phyloP scores from a whole-genome alignment of 345 rosid genomes.

The Hibiscus syriacus region DNA sequence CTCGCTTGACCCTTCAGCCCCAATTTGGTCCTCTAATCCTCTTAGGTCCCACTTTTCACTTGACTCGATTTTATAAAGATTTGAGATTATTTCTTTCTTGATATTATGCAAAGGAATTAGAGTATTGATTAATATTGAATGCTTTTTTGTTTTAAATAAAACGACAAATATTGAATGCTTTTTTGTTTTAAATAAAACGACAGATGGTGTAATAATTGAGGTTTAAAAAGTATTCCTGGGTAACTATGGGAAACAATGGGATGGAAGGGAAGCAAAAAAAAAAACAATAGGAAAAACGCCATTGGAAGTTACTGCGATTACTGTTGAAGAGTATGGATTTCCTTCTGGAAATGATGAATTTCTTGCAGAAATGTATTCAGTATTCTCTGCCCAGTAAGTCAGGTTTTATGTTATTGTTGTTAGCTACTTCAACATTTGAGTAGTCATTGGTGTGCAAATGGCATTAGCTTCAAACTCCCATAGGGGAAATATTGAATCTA shows the following conservation, averaged over 20 bases:
- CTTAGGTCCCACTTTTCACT: no score
- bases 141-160: no score
- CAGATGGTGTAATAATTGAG: slow-evolving; percentile 59
- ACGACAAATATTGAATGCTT: neutral
- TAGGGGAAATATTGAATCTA: slow-evolving; percentile 52
- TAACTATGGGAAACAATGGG: no score
- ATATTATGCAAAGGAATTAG: no score
- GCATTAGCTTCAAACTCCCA: slow-evolving; percentile 88
- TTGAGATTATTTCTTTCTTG: no score
- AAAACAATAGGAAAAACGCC: slow-evolving; percentile 68
- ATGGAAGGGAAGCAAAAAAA: slow-evolving; percentile 72
- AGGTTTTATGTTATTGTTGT: no score
- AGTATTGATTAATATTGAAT: neutral
- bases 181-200: slow-evolving; percentile 1
- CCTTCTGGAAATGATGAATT: slow-evolving; percentile 66
- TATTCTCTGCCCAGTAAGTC: no score
- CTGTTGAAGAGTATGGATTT: slow-evolving; percentile 76
- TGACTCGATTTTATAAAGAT: neutral
- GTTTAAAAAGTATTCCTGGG: slow-evolving; percentile 49
- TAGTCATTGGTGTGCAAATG: slow-evolving; percentile 13
- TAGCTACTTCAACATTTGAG: no score
- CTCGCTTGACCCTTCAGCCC: no score
- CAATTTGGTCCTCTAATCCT: no score
- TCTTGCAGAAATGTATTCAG: slow-evolving; percentile 47
- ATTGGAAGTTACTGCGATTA: slow-evolving; percentile 59